Conservation (phyloP, 352 stramenopile genomes). For the Pythium aphanidermatum region DNA sequence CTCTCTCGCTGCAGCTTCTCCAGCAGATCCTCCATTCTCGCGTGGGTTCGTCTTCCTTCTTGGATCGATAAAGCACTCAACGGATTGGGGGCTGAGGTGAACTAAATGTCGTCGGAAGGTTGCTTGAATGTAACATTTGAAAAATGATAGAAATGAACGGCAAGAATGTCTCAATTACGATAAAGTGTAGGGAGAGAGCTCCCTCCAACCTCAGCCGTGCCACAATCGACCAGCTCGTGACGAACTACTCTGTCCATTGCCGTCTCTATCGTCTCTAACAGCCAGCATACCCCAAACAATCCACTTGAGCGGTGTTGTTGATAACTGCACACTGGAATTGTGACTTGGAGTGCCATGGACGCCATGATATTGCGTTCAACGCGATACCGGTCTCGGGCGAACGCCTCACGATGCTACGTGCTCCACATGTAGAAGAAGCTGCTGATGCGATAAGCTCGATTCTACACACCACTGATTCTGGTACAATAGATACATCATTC, state of each 20-base stretch:
- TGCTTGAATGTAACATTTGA: no score
- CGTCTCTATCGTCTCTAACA: constrained; percentile 29
- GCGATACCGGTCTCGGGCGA: constrained; percentile 16
- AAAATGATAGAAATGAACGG: no score
- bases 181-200: no score
- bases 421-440: constrained; percentile 21
- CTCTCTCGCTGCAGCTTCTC: constrained; percentile 37
- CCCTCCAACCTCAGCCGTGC: no score
- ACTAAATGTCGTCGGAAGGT: constrained; percentile 1
- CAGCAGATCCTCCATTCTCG: constrained; percentile 43
- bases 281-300: constrained; percentile 18
- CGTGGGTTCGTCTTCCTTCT: neutral
- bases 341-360: constrained; percentile 10
- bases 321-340: constrained; percentile 33
- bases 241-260: constrained; percentile 34
- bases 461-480: neutral
- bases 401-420: constrained; percentile 30
- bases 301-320: constrained; percentile 21
- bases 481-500: neutral
- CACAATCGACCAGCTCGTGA: constrained; percentile 27
- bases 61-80: neutral
- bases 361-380: constrained; percentile 3
- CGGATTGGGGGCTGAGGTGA: neutral
- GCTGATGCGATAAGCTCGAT: constrained; percentile 7
- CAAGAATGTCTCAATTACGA: no score